Conservation (phyloP, 345 rosid species). For the rapeseed (Brassica napus) region Da-Ae NC_063442.1:37004001-37004500, state of each 20-base stretch:
- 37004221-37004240: neutral
- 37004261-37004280: neutral
- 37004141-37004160: neutral
- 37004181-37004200: conserved; percentile 15
- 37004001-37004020: conserved; percentile 22
- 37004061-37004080: conserved; percentile 37
- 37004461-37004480: conserved; percentile 19
- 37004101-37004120: conserved; percentile 19
- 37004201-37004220: conserved; percentile 1
- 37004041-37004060: conserved; percentile 15
- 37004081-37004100: conserved; percentile 39
- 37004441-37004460: conserved; percentile 7
- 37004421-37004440: conserved; percentile 31
- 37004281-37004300: neutral
- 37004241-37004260: neutral
- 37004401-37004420: conserved; percentile 35
- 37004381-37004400: conserved; percentile 35
- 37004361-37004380: conserved; percentile 17
- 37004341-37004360: conserved; percentile 23
- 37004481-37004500: conserved; percentile 69
- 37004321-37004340: neutral
- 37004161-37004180: conserved; percentile 4
- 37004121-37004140: conserved; percentile 7
- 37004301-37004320: neutral
- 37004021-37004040: conserved; percentile 4